Percentiles rank a stretch among this genome's conserved stretches.
These are phyloP conservation scores for Leccinellum rugosiceps DNA, from an alignment of 768 basidiomycete species.

Conservation along the genomic window DNA sequence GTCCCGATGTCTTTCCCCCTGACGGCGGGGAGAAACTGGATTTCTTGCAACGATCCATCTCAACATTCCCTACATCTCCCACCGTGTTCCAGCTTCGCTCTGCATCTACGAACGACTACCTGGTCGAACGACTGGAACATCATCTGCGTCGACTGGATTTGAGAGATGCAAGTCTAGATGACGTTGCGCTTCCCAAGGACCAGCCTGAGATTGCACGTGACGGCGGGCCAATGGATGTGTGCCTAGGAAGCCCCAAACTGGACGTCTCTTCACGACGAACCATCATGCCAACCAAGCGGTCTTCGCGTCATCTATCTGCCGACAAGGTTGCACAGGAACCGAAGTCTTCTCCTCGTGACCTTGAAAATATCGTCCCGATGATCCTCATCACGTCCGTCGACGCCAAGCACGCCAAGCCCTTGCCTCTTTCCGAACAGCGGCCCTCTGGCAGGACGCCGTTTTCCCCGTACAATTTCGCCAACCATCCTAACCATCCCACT, in stretches of 20 bases:
- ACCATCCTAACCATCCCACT: conserved; percentile 5
- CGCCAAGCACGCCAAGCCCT: conserved; percentile 21
- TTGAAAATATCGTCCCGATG: conserved; percentile 12
- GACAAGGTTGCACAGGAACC: neutral
- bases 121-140: conserved; percentile 21
- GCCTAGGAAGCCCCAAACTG: neutral
- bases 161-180: conserved; percentile 10
- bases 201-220: neutral
- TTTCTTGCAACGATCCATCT: neutral
- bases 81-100: conserved; percentile 23
- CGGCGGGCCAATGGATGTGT: conserved; percentile 4
- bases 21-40: neutral
- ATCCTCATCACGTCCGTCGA: conserved; percentile 27
- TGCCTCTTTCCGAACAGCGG: conserved; percentile 12
- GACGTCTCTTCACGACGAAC: neutral
- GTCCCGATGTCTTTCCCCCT: neutral
- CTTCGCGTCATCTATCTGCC: neutral
- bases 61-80: conserved; percentile 16
- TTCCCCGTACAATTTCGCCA: conserved; percentile 4
- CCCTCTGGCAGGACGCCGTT: conserved; percentile 13
- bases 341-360: neutral
- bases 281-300: neutral
- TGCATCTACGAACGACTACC: conserved; percentile 10
- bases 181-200: neutral
- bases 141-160: conserved; percentile 19